These are phyloP conservation scores for Aspergillus sp. DNA, from an alignment of 2,329 filamentous ascomycete genomes.

Conservation along the genomic window DNA sequence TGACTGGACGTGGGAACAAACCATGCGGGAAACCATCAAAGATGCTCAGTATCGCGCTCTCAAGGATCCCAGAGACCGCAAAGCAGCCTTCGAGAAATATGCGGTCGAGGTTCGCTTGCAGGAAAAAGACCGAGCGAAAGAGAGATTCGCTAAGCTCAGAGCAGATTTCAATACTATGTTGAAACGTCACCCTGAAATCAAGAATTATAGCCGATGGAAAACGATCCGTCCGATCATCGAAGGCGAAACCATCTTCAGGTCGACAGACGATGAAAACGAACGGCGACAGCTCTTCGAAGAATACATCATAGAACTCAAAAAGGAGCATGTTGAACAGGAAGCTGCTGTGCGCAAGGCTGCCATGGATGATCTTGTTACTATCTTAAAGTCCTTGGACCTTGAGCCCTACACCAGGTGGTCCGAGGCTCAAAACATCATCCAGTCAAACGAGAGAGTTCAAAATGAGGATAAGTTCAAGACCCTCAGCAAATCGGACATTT, in stretches of 20 bases:
- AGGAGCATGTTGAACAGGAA: constrained; percentile 74
- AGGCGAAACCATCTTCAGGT: constrained; percentile 91
- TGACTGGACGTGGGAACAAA: constrained; percentile 91
- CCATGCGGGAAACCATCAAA: constrained; percentile 79
- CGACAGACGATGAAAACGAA: constrained; percentile 83
- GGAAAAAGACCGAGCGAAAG: constrained; percentile 92
- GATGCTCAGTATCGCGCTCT: constrained; percentile 92
- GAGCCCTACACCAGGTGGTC: constrained; percentile 95
- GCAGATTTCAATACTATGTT: constrained; percentile 96
- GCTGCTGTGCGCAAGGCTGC: constrained; percentile 71
- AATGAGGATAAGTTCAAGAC: constrained; percentile 80
- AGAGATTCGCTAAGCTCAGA: constrained; percentile 86
- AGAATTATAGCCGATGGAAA: constrained; percentile 95
- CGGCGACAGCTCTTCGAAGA: constrained; percentile 89
- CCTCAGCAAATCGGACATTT: constrained; percentile 83
- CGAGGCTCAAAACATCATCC: constrained; percentile 80
- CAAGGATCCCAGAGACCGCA: constrained; percentile 87
- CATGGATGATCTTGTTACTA: constrained; percentile 75
- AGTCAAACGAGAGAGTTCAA: constrained; percentile 73
- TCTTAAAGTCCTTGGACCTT: constrained; percentile 76
- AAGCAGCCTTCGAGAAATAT: constrained; percentile 91
- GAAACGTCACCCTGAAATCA: constrained; percentile 93
- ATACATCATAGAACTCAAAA: constrained; percentile 83
- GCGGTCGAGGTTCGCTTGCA: constrained; percentile 84
- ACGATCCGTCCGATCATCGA: constrained; percentile 92